Evolutionary conservation across 805 yeast genomes (phyloP), one percentile per base, ranked within the genome.

Genomic region (Kazachstania bromeliacearum): DNA sequence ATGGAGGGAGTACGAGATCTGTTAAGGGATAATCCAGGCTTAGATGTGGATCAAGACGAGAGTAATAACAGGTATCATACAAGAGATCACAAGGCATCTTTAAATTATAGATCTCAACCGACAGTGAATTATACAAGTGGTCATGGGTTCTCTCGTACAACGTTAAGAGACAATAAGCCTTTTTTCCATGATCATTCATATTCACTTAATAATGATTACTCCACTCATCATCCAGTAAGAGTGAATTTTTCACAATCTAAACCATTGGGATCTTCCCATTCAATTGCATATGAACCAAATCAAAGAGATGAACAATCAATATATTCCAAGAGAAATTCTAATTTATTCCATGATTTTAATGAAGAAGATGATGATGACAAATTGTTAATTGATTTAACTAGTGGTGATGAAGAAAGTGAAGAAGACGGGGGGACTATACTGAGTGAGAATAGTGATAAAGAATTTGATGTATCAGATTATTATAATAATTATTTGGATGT

Each of bases 1-100:
- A 36, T 67, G 35, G 69, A 63, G 2, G 50, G 72, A 33, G 53
- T 59, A 1, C 48, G 50, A 31, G 38, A 36, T 7, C 31, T 57
- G 8, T 48, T 47, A 25, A 37, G 9, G 8, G 14, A 31, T 9
- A 24, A 31, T 21, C 39, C 39, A 12, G 36, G 25, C 3, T 16
- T 19, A 14, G 16, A 35, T 14, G 10, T 34, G 13, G 14, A 33
- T 5, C 50, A 46, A 5, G 39, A 32, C 6, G 24, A 15, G 14
- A 32, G 16, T 5, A 32, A 29, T 32, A 35, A 29, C 10, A 17
- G 23, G 13, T 23, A 28, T 22, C 28, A 37, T 19, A 32, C 21
- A 10, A 31, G 31, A 22, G 24, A 33, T 18, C 35, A 32, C 29
- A 41, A 32, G n/a, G 40, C 45, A 18, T 53, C 59, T 1, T 57